Evolutionary conservation across 192 early-diverging fungal species (phyloP).

Genomic region (Backusella luteola): DNA sequence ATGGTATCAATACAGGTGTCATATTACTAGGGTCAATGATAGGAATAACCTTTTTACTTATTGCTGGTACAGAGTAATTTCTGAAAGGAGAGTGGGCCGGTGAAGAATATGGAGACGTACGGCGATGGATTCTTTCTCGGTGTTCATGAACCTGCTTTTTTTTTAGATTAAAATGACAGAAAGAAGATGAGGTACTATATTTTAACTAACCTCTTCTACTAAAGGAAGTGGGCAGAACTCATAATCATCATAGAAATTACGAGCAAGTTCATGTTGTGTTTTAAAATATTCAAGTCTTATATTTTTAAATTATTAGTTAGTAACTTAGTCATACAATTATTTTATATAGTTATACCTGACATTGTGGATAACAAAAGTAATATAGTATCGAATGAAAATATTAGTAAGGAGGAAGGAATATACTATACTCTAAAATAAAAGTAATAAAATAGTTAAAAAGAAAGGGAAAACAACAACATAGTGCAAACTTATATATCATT

Average conservation of each 20-base stretch:
- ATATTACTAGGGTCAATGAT: conserved; percentile 51
- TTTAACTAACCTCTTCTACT: conserved; percentile 38
- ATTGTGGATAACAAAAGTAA: not conserved
- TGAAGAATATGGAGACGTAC: conserved; percentile 19
- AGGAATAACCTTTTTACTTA: conserved; percentile 38
- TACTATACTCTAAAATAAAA: not conserved
- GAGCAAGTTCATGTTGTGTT: conserved; percentile 51
- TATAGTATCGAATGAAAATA: not conserved
- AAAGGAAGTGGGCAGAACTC: conserved; percentile 55
- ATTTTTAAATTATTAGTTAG: not conserved
- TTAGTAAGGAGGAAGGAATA: not conserved
- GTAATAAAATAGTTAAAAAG: not conserved
- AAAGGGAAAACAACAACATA: not conserved
- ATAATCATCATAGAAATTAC: conserved; percentile 54
- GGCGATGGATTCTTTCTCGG: conserved; percentile 22
- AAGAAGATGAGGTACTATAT: not conserved
- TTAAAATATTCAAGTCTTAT: conserved; percentile 44
- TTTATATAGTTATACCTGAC: not conserved
- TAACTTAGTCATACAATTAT: not conserved
- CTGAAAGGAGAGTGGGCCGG: conserved; percentile 1
- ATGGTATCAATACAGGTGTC: conserved; percentile 30
- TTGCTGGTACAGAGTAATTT: not conserved
- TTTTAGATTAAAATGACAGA: not conserved
- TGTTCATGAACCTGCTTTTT: conserved; percentile 25
- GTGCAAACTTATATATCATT: not conserved